Evolutionary conservation across 352 stramenopile species (phyloP), one percentile per base, ranked within the genome.

Genomic region (Nothophytophthora sp.): DNA sequence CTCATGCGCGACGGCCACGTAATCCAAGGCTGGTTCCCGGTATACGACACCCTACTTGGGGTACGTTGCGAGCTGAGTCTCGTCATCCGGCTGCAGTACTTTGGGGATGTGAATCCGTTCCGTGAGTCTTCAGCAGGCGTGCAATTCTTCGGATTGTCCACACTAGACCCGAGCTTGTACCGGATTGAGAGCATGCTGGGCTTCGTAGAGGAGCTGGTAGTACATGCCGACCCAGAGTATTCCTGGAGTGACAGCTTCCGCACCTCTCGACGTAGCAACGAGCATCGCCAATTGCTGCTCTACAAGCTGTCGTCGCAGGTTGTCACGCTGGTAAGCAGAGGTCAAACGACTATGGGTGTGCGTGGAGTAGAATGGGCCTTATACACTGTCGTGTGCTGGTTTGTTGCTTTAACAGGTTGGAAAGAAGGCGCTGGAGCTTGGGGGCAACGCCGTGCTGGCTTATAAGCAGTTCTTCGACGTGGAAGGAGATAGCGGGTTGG

Each of bases 391-490:
- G 77, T 24, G 51, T 71, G n/a, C 47, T 87, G 43, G 89, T 27
- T 44, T n/a, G n/a, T n/a, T n/a, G n/a, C n/a, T n/a, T n/a, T n/a
- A n/a, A n/a, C n/a, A 54, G 46, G 46, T 99, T 42, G 97, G 93
- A 10, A 98, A 98, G 55, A 98, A 98, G 55, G 96, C 97, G 2
- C 64, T 98, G 18, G 94, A 98, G 52, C 85, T 98, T n/a, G 96
- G 96, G 13, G 96, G 95, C 3, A 99, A 99, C 61, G 97, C 97
- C 5, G 96, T 99, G 15, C 69, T 99, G 38, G 96, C 92, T 5
- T 99, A 99, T 74, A 89, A 97, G 53, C 94, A 99, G 58, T 98
- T 98, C 63, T 99, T 99, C 60, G 97, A 99, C 71, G 93, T 99
- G 24, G 97, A 99, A 81, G 97, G 97, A 37, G 96, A 99, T 68